Conservation (phyloP, 2,329 filamentous ascomycete species). For the Decorospora gaudefroyi region DNA sequence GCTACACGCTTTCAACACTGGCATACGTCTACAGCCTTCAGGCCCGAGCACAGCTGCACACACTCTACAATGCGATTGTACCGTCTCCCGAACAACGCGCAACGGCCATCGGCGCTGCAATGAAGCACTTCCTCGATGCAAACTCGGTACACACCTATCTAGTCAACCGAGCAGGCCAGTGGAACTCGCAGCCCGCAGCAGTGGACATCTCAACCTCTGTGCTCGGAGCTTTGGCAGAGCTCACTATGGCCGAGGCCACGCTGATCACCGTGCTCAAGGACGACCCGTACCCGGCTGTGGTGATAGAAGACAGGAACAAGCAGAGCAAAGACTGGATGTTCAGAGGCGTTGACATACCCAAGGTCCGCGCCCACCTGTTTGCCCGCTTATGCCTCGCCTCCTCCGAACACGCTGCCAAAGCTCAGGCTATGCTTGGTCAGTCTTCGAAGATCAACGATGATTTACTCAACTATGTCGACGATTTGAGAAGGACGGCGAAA, state of each 20-base stretch:
- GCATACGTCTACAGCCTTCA: slow-evolving; percentile 74
- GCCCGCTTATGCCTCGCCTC: slow-evolving; percentile 85
- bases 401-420: slow-evolving; percentile 81
- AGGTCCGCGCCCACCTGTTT: slow-evolving; percentile 85
- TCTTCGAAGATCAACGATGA: slow-evolving; percentile 62
- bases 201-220: slow-evolving; percentile 52
- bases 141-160: slow-evolving; percentile 78
- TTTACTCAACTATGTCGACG: slow-evolving; percentile 73
- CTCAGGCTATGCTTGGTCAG: slow-evolving; percentile 57
- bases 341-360: slow-evolving; percentile 81
- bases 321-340: slow-evolving; percentile 97
- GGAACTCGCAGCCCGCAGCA: slow-evolving; percentile 41
- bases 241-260: slow-evolving; percentile 85
- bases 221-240: slow-evolving; percentile 55
- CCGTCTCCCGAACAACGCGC: slow-evolving; percentile 67
- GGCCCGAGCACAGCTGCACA: slow-evolving; percentile 72
- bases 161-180: slow-evolving; percentile 57
- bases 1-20: slow-evolving; percentile 76
- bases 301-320: slow-evolving; percentile 79
- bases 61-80: slow-evolving; percentile 67
- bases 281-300: slow-evolving; percentile 84
- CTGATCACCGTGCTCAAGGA: slow-evolving; percentile 90
- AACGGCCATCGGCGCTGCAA: slow-evolving; percentile 71
- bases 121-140: slow-evolving; percentile 75
- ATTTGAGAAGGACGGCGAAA: slow-evolving; percentile 73